phyloP scores from a whole-genome alignment of 164 flowering plant species.

The Brasenia schreberi region DNA sequence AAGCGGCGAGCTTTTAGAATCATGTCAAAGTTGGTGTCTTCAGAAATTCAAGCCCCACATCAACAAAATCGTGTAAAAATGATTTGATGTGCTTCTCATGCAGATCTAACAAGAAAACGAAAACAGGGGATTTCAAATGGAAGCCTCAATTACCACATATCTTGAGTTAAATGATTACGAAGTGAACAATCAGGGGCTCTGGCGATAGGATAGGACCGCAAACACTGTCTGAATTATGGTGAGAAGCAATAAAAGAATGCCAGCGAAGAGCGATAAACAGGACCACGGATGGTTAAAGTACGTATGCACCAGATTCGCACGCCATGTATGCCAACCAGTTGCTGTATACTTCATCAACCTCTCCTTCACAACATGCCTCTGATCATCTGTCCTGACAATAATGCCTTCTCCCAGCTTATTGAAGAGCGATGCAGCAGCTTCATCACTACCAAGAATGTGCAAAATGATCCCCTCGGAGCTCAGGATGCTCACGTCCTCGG shows the following conservation, averaged over 20 bases:
- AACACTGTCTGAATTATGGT: background rate
- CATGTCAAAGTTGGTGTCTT: too few species aligned
- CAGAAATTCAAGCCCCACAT: too few species aligned
- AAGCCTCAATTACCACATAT: too few species aligned
- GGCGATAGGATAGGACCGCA: background rate
- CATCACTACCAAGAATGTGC: conserved; percentile 42
- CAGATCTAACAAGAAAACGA: too few species aligned
- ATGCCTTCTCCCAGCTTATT: conserved; percentile 33
- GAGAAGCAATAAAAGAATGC: background rate
- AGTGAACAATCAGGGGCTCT: background rate
- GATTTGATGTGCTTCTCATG: too few species aligned
- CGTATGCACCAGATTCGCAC: background rate
- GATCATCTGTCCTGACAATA: conserved; percentile 26
- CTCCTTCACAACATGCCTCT: conserved; percentile 18
- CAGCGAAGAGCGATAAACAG: background rate
- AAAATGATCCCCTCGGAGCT: conserved; percentile 33
- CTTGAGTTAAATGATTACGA: too few species aligned
- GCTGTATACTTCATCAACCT: conserved; percentile 26
- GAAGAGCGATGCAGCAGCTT: conserved; percentile 42
- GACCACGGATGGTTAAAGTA: conserved; percentile 5
- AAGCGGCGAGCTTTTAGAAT: too few species aligned
- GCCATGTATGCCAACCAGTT: conserved; percentile 18
- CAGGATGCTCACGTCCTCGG: conserved; percentile 30
- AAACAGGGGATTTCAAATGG: too few species aligned
- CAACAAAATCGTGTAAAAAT: too few species aligned